phyloP scores from a whole-genome alignment of 805 yeast species.

The Saccharomycopsis lassenensis region DNA sequence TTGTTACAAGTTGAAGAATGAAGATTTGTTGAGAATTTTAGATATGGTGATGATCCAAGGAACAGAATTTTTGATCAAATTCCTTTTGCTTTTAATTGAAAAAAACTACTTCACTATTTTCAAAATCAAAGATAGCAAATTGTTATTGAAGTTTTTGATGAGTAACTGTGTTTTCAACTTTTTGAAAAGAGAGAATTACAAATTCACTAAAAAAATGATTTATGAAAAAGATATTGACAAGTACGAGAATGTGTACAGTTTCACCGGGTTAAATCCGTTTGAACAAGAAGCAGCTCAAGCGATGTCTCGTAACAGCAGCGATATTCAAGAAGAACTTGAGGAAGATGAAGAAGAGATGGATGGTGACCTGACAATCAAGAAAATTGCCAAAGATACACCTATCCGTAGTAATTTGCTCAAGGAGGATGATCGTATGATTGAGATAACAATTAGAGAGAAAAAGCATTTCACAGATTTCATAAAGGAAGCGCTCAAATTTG shows the following conservation, averaged over 20 bases:
- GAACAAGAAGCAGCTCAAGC: constrained; percentile 1
- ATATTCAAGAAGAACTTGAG: constrained; percentile 3
- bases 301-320: not conserved
- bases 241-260: constrained; percentile 9
- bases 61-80: constrained; percentile 16
- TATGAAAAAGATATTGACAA: constrained; percentile 8
- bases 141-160: constrained; percentile 12
- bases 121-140: constrained; percentile 11
- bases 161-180: constrained; percentile 13
- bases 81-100: constrained; percentile 15
- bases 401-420: constrained; percentile 8
- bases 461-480: constrained; percentile 13
- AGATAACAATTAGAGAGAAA: constrained; percentile 14
- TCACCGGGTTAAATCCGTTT: constrained; percentile 5
- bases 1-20: constrained; percentile 12
- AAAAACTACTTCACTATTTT: constrained; percentile 18
- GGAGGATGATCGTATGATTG: constrained; percentile 7
- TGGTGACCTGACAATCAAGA: constrained; percentile 3
- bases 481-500: constrained; percentile 15
- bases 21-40: constrained; percentile 11
- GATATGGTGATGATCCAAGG: constrained; percentile 18
- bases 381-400: constrained; percentile 4
- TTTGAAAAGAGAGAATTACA: constrained; percentile 10
- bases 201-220: constrained; percentile 8
- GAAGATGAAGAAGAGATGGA: not conserved